phyloP scores from a whole-genome alignment of 768 basidiomycete genomes.

The Suillus plorans region DNA sequence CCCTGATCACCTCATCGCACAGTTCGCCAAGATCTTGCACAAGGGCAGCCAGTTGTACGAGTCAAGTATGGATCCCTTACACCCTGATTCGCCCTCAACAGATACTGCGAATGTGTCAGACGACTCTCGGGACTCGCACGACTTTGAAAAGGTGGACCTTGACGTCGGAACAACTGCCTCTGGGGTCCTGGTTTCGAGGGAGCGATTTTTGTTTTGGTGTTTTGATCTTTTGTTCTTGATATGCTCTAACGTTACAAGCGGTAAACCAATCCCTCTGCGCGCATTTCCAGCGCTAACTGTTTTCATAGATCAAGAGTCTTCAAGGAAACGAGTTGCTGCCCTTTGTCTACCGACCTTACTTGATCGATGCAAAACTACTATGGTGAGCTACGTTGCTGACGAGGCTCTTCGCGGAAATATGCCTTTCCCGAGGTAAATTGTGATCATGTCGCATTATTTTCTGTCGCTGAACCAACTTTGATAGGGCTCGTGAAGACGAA shows the following conservation, averaged over 20 bases:
- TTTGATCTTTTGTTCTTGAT: constrained; percentile 86
- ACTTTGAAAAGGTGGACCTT: constrained; percentile 38
- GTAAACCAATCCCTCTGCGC: constrained; percentile 32
- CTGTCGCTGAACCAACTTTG: background rate
- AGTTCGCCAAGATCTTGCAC: constrained; percentile 69
- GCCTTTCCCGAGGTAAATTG: constrained; percentile 76
- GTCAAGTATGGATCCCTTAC: constrained; percentile 5
- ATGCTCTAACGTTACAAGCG: constrained; percentile 65
- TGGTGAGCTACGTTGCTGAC: constrained; percentile 81
- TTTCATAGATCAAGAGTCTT: constrained; percentile 54
- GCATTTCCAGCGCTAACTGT: background rate
- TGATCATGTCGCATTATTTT: background rate
- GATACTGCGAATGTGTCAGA: constrained; percentile 10
- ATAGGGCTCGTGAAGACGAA: constrained; percentile 85
- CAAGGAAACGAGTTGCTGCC: constrained; percentile 68
- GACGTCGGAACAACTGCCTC: constrained; percentile 62
- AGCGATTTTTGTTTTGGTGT: constrained; percentile 92
- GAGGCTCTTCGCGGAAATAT: constrained; percentile 80
- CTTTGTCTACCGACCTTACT: constrained; percentile 71
- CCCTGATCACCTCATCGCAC: constrained; percentile 66
- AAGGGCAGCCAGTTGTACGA: constrained; percentile 69
- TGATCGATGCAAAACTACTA: constrained; percentile 64
- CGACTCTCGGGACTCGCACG: constrained; percentile 20
- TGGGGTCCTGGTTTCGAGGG: constrained; percentile 60
- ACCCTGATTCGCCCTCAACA: constrained; percentile 13